These are phyloP conservation scores for Verticillium isaacii DNA, from an alignment of 2,329 filamentous ascomycete genomes.

Conservation along the genomic window DNA sequence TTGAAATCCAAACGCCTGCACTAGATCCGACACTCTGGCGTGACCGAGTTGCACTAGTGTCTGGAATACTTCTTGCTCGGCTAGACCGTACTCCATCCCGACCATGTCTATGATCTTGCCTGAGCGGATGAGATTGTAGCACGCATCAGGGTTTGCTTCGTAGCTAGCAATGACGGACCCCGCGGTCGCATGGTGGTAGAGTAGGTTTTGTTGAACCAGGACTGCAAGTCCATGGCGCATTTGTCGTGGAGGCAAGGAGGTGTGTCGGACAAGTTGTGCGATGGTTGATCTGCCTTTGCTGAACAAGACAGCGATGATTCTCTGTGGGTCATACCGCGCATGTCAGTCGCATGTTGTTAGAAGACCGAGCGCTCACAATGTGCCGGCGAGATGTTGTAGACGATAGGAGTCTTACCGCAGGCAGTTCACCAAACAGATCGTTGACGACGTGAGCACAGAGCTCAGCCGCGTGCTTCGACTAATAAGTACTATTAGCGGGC, in stretches of 20 bases:
- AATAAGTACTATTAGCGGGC: constrained; percentile 17
- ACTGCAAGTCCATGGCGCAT: constrained; percentile 77
- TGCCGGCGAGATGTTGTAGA: constrained; percentile 9
- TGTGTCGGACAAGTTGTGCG: constrained; percentile 63
- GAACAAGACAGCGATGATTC: constrained; percentile 76
- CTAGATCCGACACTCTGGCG: constrained; percentile 65
- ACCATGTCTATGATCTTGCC: constrained; percentile 78
- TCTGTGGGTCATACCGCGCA: constrained; percentile 42
- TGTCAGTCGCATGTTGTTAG: constrained; percentile 6
- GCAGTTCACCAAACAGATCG: constrained; percentile 86
- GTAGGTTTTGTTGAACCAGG: constrained; percentile 82
- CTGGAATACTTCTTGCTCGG: constrained; percentile 69
- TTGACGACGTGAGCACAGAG: constrained; percentile 86
- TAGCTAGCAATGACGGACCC: constrained; percentile 67
- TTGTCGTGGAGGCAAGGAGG: constrained; percentile 68
- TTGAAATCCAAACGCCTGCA: constrained; percentile 52
- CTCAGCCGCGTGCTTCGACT: constrained; percentile 75
- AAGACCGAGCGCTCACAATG: not conserved
- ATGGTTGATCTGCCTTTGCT: constrained; percentile 74
- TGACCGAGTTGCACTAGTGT: constrained; percentile 74
- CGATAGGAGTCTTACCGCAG: constrained; percentile 62
- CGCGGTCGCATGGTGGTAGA: constrained; percentile 65
- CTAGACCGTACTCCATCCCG: constrained; percentile 67
- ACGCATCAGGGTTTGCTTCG: constrained; percentile 74
- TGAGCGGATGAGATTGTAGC: constrained; percentile 76